Evolutionary conservation across 441 rosid species (phyloP).

Genomic region (Flueggea neowawraea): DNA sequence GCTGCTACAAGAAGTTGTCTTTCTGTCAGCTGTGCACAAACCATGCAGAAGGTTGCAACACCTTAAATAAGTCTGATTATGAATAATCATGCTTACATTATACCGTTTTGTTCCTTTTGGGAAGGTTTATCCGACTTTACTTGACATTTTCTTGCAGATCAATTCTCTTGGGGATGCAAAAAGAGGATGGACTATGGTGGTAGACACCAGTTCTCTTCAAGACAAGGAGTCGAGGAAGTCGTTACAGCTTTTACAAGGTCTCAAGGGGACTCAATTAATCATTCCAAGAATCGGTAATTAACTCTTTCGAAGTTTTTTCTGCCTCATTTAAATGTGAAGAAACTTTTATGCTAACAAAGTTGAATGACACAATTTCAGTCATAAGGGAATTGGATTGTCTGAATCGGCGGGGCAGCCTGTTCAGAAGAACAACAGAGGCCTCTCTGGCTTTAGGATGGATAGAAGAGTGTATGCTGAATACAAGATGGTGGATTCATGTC

Average conservation of each 20-base stretch:
- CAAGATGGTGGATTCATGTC: conserved; percentile 78
- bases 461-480: conserved; percentile 58
- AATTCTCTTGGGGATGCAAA: conserved; percentile 33
- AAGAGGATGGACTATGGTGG: conserved; percentile 71
- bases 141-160: conserved; percentile 28
- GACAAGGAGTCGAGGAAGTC: conserved; percentile 63
- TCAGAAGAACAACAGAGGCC: conserved; percentile 55
- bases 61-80: background rate
- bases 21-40: conserved; percentile 17
- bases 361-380: conserved; percentile 35
- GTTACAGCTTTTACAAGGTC: conserved; percentile 74
- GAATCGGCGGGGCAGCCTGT: conserved; percentile 53
- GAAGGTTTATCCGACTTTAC: background rate
- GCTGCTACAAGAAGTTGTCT: conserved; percentile 28
- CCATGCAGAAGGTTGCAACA: background rate
- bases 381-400: conserved; percentile 65
- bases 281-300: conserved; percentile 73
- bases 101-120: background rate
- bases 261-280: conserved; percentile 69
- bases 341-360: background rate
- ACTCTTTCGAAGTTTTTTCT: background rate
- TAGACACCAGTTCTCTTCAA: conserved; percentile 62
- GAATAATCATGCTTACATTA: background rate
- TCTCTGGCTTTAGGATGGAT: conserved; percentile 70
- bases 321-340: background rate